Evolutionary conservation across 2,329 filamentous ascomycete species (phyloP).

Genomic region (Beauveria sp.): DNA sequence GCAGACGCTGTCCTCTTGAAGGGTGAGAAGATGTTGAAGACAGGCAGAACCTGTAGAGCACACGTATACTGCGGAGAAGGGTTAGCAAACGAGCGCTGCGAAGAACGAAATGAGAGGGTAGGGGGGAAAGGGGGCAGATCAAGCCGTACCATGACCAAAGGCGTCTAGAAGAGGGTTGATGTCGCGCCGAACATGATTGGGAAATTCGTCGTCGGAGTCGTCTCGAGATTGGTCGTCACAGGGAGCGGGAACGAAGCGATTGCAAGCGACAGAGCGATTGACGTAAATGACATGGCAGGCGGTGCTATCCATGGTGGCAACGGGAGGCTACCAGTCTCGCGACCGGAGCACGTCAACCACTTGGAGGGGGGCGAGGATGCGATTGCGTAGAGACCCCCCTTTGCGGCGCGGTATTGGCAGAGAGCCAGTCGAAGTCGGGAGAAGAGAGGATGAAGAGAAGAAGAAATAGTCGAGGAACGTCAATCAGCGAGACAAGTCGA

Average conservation of each 20-base stretch:
- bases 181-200: slow-evolving; percentile 36
- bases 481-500: not conserved
- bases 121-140: slow-evolving; percentile 13
- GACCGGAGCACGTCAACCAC: slow-evolving; percentile 52
- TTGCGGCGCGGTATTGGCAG: not conserved
- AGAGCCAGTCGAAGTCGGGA: not conserved
- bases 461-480: not conserved
- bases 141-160: slow-evolving; percentile 45
- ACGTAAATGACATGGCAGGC: slow-evolving; percentile 54
- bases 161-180: slow-evolving; percentile 43
- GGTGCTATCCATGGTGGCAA: slow-evolving; percentile 49
- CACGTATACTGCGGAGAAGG: slow-evolving; percentile 37
- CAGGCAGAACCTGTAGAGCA: slow-evolving; percentile 47
- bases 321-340: slow-evolving; percentile 51
- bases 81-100: slow-evolving; percentile 12
- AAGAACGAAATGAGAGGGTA: not conserved
- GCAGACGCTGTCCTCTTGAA: slow-evolving; percentile 44
- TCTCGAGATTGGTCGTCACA: slow-evolving; percentile 12
- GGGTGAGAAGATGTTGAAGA: slow-evolving; percentile 42
- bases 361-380: slow-evolving; percentile 12
- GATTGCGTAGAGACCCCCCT: slow-evolving; percentile 7
- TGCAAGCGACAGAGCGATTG: slow-evolving; percentile 43
- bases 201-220: slow-evolving; percentile 18
- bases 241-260: slow-evolving; percentile 33
- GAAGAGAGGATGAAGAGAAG: not conserved